Evolutionary conservation across 352 stramenopile genomes (phyloP).

Genomic region (Blastocystis sp.): DNA sequence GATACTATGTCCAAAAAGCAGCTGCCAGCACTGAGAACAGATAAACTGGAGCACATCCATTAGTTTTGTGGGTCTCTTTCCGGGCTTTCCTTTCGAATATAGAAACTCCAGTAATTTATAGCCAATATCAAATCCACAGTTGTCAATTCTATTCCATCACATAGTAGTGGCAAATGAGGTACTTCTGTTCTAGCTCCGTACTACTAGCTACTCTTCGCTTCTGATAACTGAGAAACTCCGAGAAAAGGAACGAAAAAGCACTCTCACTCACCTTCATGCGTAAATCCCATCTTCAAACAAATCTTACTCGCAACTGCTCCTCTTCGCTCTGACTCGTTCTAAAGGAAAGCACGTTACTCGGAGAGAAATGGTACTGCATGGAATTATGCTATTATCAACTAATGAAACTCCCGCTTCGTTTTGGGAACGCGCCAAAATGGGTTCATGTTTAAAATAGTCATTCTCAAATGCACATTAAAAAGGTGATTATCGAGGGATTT

Average conservation of each 20-base stretch:
- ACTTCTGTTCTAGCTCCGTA: conserved; percentile 49
- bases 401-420: conserved; percentile 53
- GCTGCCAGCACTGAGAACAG: conserved; percentile 21
- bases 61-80: conserved; percentile 27
- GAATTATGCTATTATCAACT: not conserved
- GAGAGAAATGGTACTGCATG: conserved; percentile 35
- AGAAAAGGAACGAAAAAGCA: conserved; percentile 48
- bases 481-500: conserved; percentile 87
- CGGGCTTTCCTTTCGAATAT: conserved; percentile 1
- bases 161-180: not conserved
- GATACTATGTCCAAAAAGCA: conserved; percentile 15
- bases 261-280: conserved; percentile 31
- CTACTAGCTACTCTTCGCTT: conserved; percentile 41
- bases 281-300: too few relatives aligned
- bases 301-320: not conserved
- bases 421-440: conserved; percentile 5
- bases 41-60: conserved; percentile 51
- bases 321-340: not conserved
- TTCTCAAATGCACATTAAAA: conserved; percentile 88
- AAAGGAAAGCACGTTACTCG: not conserved
- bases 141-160: conserved; percentile 9
- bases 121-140: conserved; percentile 49
- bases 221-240: conserved; percentile 47
- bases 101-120: conserved; percentile 31
- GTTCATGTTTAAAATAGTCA: not conserved